phyloP scores from a whole-genome alignment of 805 yeast genomes.

The Cyberlindnera mycetangii region DNA sequence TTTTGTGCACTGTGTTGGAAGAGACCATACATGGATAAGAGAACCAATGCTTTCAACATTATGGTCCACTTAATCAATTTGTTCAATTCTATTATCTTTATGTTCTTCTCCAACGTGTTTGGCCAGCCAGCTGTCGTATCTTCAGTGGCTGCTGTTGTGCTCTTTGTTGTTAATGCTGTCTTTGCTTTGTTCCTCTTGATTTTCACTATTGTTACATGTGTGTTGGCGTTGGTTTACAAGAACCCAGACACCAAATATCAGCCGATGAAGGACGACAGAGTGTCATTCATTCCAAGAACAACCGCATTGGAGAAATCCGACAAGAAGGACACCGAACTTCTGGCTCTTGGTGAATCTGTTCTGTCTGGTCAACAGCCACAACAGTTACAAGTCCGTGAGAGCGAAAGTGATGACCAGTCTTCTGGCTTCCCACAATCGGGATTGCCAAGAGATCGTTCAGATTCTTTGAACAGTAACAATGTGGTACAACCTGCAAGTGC shows the following conservation, averaged over 20 bases:
- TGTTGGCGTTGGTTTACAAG: conserved; percentile 77
- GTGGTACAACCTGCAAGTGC: conserved; percentile 27
- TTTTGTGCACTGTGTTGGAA: conserved; percentile 61
- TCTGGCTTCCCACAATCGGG: conserved; percentile 17
- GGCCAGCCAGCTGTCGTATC: conserved; percentile 84
- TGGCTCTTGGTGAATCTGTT: conserved; percentile 30
- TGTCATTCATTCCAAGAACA: conserved; percentile 80
- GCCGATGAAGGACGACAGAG: conserved; percentile 96
- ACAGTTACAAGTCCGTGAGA: conserved; percentile 18
- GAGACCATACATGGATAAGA: conserved; percentile 91
- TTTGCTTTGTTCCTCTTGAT: conserved; percentile 79
- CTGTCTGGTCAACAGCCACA: conserved; percentile 29
- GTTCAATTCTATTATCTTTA: conserved; percentile 79
- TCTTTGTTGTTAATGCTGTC: conserved; percentile 85
- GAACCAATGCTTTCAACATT: conserved; percentile 92
- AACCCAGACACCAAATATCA: conserved; percentile 95
- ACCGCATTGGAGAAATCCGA: conserved; percentile 24
- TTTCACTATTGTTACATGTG: conserved; percentile 85
- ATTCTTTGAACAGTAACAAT: conserved; percentile 18
- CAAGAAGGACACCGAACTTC: conserved; percentile 29
- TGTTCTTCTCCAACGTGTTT: conserved; percentile 85
- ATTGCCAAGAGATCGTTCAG: conserved; percentile 21
- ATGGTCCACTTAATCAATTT: conserved; percentile 76
- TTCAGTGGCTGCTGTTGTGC: conserved; percentile 86
- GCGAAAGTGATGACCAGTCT: conserved; percentile 15